phyloP scores from a whole-genome alignment of 176 grass and related monocot genomes.

The Oryza punctata region DNA sequence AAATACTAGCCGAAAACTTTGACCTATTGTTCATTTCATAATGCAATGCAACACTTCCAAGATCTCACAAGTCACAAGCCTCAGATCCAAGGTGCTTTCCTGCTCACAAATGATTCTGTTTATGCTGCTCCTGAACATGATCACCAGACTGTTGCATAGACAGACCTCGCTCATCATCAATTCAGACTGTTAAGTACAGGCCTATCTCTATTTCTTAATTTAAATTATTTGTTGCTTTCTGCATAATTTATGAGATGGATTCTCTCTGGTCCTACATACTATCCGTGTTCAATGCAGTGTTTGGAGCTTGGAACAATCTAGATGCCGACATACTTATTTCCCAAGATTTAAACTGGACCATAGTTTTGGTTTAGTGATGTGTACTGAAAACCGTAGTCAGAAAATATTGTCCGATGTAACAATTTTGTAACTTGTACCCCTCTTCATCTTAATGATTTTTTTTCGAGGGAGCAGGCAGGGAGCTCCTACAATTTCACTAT shows the following conservation, averaged over 20 bases:
- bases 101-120: slow-evolving; percentile 18
- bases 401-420: not conserved
- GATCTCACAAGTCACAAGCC: not conserved
- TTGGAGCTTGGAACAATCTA: slow-evolving; percentile 25
- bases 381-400: not conserved
- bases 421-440: too few relatives aligned
- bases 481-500: too few relatives aligned
- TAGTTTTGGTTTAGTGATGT: not conserved
- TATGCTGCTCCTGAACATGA: slow-evolving; percentile 20
- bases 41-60: not conserved
- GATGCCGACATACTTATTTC: slow-evolving; percentile 35
- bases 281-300: slow-evolving; percentile 38
- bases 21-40: not conserved
- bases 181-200: not conserved
- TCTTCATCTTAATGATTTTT: too few relatives aligned
- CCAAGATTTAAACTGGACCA: not conserved
- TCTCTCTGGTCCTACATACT: slow-evolving; percentile 7
- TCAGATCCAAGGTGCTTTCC: slow-evolving; percentile 24
- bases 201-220: not conserved
- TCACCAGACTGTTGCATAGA: slow-evolving; percentile 7
- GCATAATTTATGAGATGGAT: slow-evolving; percentile 43
- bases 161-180: not conserved
- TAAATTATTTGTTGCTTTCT: slow-evolving; percentile 41
- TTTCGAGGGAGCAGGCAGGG: too few relatives aligned
- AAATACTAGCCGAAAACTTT: not conserved